Evolutionary conservation across 2,329 filamentous ascomycete genomes (phyloP).

Genomic region (Penicillium decumbens): DNA sequence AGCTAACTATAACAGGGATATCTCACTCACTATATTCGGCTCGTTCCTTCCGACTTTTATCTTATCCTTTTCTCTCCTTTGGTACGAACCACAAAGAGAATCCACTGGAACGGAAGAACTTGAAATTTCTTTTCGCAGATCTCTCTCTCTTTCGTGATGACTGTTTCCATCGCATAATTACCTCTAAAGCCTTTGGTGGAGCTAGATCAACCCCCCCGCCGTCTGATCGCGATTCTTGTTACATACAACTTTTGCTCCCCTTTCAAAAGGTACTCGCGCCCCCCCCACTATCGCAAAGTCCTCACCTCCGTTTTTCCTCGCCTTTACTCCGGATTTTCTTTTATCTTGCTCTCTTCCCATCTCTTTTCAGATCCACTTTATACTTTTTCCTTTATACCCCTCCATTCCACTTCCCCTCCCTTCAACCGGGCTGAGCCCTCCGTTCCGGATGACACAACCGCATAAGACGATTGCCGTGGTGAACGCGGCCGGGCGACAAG

Average conservation of each 20-base stretch:
- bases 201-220: conserved; percentile 2
- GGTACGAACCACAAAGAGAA: not conserved
- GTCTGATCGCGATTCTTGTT: conserved; percentile 23
- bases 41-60: conserved; percentile 3
- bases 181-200: conserved; percentile 9
- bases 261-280: conserved; percentile 17
- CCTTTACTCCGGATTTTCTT: conserved; percentile 24
- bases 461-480: conserved; percentile 87
- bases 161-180: conserved; percentile 24
- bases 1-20: too few relatives aligned
- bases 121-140: conserved; percentile 5
- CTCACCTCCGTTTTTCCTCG: conserved; percentile 22
- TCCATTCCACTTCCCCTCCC: not conserved
- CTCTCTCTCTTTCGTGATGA: conserved; percentile 8
- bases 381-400: conserved; percentile 1
- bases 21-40: too few relatives aligned
- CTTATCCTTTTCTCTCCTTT: conserved; percentile 15
- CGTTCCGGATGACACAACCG: conserved; percentile 39
- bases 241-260: conserved; percentile 24
- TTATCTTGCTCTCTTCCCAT: conserved; percentile 14
- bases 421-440: not conserved
- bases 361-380: conserved; percentile 3
- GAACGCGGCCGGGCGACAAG: conserved; percentile 93
- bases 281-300: conserved; percentile 22
- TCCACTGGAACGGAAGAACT: not conserved